Conservation (phyloP, 352 stramenopile species). For the Globisporangium canariense region DNA sequence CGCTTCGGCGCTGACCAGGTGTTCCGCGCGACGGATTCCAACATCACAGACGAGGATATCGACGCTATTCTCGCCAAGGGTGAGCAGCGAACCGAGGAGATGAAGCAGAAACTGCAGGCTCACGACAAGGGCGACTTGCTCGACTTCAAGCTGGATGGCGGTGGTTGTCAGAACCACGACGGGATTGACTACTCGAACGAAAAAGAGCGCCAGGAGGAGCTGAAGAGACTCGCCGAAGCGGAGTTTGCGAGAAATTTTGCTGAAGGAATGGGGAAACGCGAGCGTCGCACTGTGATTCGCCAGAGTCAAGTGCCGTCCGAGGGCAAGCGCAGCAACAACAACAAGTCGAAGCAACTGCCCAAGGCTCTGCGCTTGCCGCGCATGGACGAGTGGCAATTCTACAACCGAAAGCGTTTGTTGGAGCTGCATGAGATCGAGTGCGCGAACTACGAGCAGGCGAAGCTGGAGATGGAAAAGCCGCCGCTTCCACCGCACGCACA, state of each 20-base stretch:
- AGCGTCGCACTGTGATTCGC: slow-evolving; percentile 75
- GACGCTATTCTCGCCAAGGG: slow-evolving; percentile 95
- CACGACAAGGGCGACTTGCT: slow-evolving; percentile 86
- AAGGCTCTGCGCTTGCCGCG: slow-evolving; percentile 76
- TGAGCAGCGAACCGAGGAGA: slow-evolving; percentile 83
- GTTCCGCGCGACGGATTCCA: slow-evolving; percentile 94
- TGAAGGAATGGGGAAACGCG: slow-evolving; percentile 81
- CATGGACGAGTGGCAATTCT: slow-evolving; percentile 90
- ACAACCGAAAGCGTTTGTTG: slow-evolving; percentile 71
- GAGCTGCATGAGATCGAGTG: slow-evolving; percentile 85
- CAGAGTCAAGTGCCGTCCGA: slow-evolving; percentile 48
- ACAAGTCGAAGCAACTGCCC: slow-evolving; percentile 75
- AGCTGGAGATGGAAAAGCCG: slow-evolving; percentile 72
- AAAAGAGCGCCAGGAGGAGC: slow-evolving; percentile 80
- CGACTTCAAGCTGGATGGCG: slow-evolving; percentile 92
- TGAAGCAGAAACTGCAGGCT: slow-evolving; percentile 84
- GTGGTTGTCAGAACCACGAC: slow-evolving; percentile 94
- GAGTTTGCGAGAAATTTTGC: slow-evolving; percentile 78
- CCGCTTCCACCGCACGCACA: slow-evolving; percentile 64
- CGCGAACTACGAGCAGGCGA: slow-evolving; percentile 74
- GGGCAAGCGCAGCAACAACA: slow-evolving; percentile 36
- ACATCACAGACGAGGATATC: slow-evolving; percentile 98
- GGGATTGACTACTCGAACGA: slow-evolving; percentile 96
- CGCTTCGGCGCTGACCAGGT: slow-evolving; percentile 98
- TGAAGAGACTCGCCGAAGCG: slow-evolving; percentile 80